phyloP scores from a whole-genome alignment of 2,329 filamentous ascomycete species.

The Hypoxylon sp. region DNA sequence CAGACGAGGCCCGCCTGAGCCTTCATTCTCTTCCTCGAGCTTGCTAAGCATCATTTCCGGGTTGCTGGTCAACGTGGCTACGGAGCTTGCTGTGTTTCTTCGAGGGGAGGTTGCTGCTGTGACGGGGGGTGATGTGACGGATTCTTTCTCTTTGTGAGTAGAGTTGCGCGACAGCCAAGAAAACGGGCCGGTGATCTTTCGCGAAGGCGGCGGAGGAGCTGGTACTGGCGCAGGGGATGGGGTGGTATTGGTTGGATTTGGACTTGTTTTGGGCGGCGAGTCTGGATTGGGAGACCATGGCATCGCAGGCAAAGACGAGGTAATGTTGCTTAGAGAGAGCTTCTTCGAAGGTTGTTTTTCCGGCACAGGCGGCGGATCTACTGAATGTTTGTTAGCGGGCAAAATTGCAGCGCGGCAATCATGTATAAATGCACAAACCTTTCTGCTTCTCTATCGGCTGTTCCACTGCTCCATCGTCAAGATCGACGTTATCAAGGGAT shows the following conservation, averaged over 20 bases:
- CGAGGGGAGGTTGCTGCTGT: constrained; percentile 55
- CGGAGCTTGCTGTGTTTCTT: constrained; percentile 81
- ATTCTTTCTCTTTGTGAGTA: constrained; percentile 62
- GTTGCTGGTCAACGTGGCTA: constrained; percentile 81
- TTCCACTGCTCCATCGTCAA: constrained; percentile 64
- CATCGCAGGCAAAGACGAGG: constrained; percentile 74
- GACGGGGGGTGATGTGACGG: constrained; percentile 61
- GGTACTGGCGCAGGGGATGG: constrained; percentile 49
- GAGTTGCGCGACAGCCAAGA: constrained; percentile 80
- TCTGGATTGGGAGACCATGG: constrained; percentile 71
- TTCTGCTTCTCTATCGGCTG: constrained; percentile 37
- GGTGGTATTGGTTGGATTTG: constrained; percentile 45
- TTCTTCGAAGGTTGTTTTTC: constrained; percentile 60
- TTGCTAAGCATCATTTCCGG: constrained; percentile 80
- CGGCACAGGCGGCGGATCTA: constrained; percentile 43
- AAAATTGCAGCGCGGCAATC: not conserved
- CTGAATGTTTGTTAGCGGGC: constrained; percentile 29
- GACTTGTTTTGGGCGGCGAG: constrained; percentile 56
- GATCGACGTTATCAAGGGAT: constrained; percentile 68
- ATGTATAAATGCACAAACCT: constrained; percentile 28
- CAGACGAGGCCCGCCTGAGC: constrained; percentile 53
- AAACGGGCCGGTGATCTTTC: constrained; percentile 89
- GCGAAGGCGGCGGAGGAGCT: constrained; percentile 51
- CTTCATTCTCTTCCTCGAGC: constrained; percentile 75
- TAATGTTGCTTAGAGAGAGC: constrained; percentile 73